phyloP scores from a whole-genome alignment of 2,329 filamentous ascomycete genomes.

The Aspergillus quadricinctus region DNA sequence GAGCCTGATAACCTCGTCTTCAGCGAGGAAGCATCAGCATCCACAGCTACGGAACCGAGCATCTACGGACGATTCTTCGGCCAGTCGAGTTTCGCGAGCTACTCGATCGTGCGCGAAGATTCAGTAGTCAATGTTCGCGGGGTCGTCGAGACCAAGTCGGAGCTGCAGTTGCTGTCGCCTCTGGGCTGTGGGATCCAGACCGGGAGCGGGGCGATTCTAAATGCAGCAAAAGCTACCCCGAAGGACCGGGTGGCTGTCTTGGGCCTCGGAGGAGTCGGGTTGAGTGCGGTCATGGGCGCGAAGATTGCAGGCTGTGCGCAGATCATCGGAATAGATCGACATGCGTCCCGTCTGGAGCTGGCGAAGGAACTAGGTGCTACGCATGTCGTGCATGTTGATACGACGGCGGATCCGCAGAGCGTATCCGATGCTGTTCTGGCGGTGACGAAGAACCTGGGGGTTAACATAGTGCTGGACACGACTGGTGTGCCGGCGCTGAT shows the following conservation, averaged over 20 bases:
- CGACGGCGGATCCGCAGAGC: slow-evolving; percentile 16
- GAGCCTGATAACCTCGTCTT: slow-evolving; percentile 5
- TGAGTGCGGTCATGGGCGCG: slow-evolving; percentile 47
- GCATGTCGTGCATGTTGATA: slow-evolving; percentile 30
- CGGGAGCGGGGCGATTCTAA: slow-evolving; percentile 40
- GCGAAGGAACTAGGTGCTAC: slow-evolving; percentile 41
- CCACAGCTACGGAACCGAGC: slow-evolving; percentile 15
- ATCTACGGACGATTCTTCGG: slow-evolving; percentile 46
- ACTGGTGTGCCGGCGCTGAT: slow-evolving; percentile 45
- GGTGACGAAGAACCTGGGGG: slow-evolving; percentile 36
- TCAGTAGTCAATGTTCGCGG: slow-evolving; percentile 41
- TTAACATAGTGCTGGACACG: slow-evolving; percentile 48
- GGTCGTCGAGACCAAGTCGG: slow-evolving; percentile 27
- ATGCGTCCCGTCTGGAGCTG: slow-evolving; percentile 32
- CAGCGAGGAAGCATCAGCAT: not conserved
- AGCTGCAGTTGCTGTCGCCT: slow-evolving; percentile 41
- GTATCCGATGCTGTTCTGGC: slow-evolving; percentile 34
- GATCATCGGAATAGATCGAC: slow-evolving; percentile 42
- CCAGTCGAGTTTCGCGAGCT: slow-evolving; percentile 43
- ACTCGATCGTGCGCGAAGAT: slow-evolving; percentile 37
- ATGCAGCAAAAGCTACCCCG: slow-evolving; percentile 32
- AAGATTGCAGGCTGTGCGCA: slow-evolving; percentile 38
- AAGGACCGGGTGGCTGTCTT: slow-evolving; percentile 40
- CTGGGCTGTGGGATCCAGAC: slow-evolving; percentile 47
- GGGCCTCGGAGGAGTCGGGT: slow-evolving; percentile 46